Percentiles rank a stretch among this genome's conserved stretches.
Conservation (phyloP, 2,329 filamentous ascomycete species). For the Fusarium albosuccineum region DNA sequence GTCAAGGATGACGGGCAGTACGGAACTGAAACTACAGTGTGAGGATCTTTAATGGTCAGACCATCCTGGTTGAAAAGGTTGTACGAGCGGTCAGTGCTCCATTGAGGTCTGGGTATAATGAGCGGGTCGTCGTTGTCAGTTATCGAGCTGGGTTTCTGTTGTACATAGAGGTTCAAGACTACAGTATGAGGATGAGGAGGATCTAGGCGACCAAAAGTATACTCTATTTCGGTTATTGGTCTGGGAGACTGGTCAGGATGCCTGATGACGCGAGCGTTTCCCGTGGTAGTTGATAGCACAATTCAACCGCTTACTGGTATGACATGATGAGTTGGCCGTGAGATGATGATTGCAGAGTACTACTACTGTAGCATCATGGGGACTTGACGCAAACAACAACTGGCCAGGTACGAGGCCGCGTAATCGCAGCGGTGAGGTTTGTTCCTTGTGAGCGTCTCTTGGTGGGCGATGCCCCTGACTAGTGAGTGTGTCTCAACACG, state of each 20-base stretch:
- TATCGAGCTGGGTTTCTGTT: constrained; percentile 26
- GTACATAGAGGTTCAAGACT: constrained; percentile 43
- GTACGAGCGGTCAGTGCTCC: constrained; percentile 14
- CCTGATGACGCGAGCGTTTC: constrained; percentile 11
- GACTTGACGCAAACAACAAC: background rate
- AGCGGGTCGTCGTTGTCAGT: constrained; percentile 34
- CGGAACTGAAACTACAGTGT: constrained; percentile 4
- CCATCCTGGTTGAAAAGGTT: constrained; percentile 15
- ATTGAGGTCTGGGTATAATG: constrained; percentile 43
- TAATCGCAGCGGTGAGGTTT: background rate
- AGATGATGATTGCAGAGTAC: background rate
- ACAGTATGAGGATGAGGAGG: constrained; percentile 18
- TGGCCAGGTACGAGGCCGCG: background rate
- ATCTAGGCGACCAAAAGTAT: constrained; percentile 34
- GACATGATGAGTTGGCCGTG: constrained; percentile 5
- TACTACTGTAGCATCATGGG: background rate
- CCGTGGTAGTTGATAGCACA: constrained; percentile 26
- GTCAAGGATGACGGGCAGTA: constrained; percentile 8
- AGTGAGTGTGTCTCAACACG: background rate
- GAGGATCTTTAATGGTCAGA: constrained; percentile 5
- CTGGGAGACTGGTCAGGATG: constrained; percentile 10
- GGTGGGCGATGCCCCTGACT: background rate
- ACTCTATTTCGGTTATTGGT: constrained; percentile 28
- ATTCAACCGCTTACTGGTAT: constrained; percentile 24
- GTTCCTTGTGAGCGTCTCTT: background rate